Conservation (phyloP, 768 basidiomycete genomes). For the Tulasnella sp. region DNA sequence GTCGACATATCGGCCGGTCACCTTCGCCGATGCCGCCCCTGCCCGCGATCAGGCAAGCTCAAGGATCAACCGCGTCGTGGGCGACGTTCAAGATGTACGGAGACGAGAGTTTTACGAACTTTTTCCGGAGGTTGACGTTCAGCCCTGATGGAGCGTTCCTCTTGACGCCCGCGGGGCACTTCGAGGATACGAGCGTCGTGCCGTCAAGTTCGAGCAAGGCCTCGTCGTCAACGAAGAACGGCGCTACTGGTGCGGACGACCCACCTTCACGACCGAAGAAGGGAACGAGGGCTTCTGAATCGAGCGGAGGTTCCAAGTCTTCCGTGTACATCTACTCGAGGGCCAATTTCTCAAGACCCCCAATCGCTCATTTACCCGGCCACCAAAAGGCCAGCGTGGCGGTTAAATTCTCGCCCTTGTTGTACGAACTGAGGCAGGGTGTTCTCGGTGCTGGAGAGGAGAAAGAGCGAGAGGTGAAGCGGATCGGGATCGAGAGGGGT, state of each 20-base stretch:
- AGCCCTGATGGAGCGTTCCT: conserved; percentile 92
- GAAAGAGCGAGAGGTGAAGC: conserved; percentile 44
- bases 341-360: conserved; percentile 87
- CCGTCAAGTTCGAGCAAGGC: conserved; percentile 39
- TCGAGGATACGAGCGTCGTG: conserved; percentile 75
- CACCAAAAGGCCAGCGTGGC: conserved; percentile 95
- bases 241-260: conserved; percentile 22
- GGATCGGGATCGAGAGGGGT: conserved; percentile 64
- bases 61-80: conserved; percentile 44
- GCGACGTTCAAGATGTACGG: conserved; percentile 80
- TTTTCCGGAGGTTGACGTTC: conserved; percentile 91
- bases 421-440: conserved; percentile 81
- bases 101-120: conserved; percentile 91
- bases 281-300: conserved; percentile 31
- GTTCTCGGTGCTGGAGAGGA: conserved; percentile 38
- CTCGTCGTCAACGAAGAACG: conserved; percentile 37
- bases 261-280: conserved; percentile 26
- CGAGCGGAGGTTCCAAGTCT: conserved; percentile 48
- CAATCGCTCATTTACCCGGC: conserved; percentile 91
- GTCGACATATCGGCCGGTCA: conserved; percentile 51
- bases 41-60: conserved; percentile 79
- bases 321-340: conserved; percentile 92
- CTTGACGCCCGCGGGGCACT: conserved; percentile 93
- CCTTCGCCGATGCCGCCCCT: conserved; percentile 89
- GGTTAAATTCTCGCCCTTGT: conserved; percentile 85